A percentile compares a stretch with the other conserved stretches of the same genome.
These are phyloP conservation scores for Fraxinus ornus DNA, from an alignment of 305 asterid genomes.

Conservation along the genomic window DNA sequence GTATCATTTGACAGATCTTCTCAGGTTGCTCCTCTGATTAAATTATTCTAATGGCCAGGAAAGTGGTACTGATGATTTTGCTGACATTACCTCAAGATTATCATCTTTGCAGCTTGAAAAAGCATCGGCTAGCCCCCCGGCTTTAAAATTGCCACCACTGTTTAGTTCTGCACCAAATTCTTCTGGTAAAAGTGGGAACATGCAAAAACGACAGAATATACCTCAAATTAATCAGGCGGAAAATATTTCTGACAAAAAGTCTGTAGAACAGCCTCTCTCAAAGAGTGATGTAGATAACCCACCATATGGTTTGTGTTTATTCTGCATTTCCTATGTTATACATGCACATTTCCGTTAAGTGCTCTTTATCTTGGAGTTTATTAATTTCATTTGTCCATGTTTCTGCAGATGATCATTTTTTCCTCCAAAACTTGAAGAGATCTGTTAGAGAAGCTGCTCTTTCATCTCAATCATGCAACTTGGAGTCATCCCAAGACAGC, in stretches of 20 bases:
- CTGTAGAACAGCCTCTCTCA: constrained; percentile 48
- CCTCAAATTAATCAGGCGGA: constrained; percentile 57
- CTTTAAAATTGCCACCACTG: constrained; percentile 89
- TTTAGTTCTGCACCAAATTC: constrained; percentile 89
- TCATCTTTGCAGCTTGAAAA: constrained; percentile 80
- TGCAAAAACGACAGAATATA: constrained; percentile 61
- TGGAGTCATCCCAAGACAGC: constrained; percentile 74
- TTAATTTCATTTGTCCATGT: constrained; percentile 13
- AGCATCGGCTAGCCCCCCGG: constrained; percentile 69
- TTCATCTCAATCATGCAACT: constrained; percentile 51
- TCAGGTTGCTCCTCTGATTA: constrained; percentile 19
- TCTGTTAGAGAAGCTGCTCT: constrained; percentile 97
- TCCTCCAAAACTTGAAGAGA: constrained; percentile 80
- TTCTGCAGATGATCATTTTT: constrained; percentile 66
- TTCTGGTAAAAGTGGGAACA: constrained; percentile 75
- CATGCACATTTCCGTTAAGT: constrained; percentile 1
- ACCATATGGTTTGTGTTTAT: constrained; percentile 55
- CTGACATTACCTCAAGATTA: constrained; percentile 70
- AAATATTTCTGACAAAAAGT: constrained; percentile 47
- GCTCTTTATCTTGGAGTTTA: constrained; percentile 11
- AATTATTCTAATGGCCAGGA: constrained; percentile 53
- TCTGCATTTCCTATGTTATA: constrained; percentile 19
- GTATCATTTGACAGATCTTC: constrained; percentile 19
- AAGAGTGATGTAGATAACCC: constrained; percentile 44
- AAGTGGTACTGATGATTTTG: constrained; percentile 60